Evolutionary conservation across 2,329 filamentous ascomycete species (phyloP).

Genomic region (Sclerotinia minor): DNA sequence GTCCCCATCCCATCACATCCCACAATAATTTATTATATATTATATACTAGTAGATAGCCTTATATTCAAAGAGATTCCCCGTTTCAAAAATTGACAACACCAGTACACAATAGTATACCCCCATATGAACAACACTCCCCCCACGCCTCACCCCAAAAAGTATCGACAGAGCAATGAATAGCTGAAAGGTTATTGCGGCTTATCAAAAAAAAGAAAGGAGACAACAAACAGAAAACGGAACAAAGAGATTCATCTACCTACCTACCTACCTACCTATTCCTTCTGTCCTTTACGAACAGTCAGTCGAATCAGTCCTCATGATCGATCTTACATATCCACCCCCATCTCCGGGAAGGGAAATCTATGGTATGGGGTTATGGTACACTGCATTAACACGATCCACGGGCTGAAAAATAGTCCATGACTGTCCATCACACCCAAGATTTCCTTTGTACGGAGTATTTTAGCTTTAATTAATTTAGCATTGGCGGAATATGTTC

Average conservation of each 20-base stretch:
- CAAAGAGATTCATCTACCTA: neutral
- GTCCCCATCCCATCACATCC: too few species aligned
- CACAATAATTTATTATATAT: too few species aligned
- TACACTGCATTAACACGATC: neutral
- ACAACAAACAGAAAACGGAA: neutral
- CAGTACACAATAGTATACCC: neutral
- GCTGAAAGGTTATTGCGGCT: conserved; percentile 6
- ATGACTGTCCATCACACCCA: neutral
- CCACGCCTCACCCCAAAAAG: too few species aligned
- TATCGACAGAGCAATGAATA: neutral
- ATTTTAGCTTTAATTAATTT: too few species aligned
- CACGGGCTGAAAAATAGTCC: neutral
- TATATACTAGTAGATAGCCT: too few species aligned
- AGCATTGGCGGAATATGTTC: neutral
- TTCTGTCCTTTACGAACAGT: neutral
- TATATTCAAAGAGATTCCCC: too few species aligned
- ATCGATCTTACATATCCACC: neutral
- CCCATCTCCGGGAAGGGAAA: conserved; percentile 1
- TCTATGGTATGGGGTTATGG: neutral
- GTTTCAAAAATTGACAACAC: neutral
- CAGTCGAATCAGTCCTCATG: neutral
- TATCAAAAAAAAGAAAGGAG: neutral
- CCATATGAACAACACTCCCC: too few species aligned
- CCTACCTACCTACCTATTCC: too few species aligned
- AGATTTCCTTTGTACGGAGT: neutral